These are phyloP conservation scores for Cyberlindnera saturnus DNA, from an alignment of 805 yeast species.

Conservation along the genomic window DNA sequence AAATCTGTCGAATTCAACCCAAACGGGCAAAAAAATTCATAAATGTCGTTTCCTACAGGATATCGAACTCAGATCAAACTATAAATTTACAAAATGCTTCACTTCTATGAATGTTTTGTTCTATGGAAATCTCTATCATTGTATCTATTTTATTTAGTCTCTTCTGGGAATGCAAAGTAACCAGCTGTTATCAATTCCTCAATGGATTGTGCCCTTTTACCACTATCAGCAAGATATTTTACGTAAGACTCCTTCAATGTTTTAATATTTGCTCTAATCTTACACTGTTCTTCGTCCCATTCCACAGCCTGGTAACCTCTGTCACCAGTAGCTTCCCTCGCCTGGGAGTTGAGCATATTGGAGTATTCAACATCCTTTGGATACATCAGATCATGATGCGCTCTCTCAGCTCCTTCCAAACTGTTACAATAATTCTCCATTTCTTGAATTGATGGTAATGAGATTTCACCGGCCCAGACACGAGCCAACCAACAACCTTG, in stretches of 20 bases:
- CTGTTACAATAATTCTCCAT: constrained; percentile 39
- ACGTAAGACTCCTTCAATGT: constrained; percentile 40
- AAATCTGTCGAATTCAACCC: no score
- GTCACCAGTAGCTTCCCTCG: constrained; percentile 31
- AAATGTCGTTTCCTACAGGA: no score
- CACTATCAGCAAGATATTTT: constrained; percentile 31
- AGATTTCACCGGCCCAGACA: constrained; percentile 49
- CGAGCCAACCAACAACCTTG: constrained; percentile 65
- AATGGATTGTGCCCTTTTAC: constrained; percentile 31
- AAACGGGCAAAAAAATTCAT: no score
- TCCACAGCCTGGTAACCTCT: constrained; percentile 43
- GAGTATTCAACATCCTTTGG: constrained; percentile 60
- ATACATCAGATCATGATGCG: constrained; percentile 45
- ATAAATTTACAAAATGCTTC: no score
- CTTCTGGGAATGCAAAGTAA: constrained; percentile 21
- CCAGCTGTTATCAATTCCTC: constrained; percentile 34
- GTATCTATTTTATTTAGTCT: neutral
- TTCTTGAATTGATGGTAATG: constrained; percentile 40
- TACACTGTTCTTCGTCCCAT: constrained; percentile 44
- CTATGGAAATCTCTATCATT: no score
- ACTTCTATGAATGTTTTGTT: no score
- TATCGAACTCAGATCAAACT: no score
- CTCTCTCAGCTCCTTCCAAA: constrained; percentile 41
- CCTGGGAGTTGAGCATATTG: constrained; percentile 35
- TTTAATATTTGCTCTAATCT: constrained; percentile 38